Conservation (phyloP, 2,329 filamentous ascomycete species). For the Colletotrichum destructivum region DNA sequence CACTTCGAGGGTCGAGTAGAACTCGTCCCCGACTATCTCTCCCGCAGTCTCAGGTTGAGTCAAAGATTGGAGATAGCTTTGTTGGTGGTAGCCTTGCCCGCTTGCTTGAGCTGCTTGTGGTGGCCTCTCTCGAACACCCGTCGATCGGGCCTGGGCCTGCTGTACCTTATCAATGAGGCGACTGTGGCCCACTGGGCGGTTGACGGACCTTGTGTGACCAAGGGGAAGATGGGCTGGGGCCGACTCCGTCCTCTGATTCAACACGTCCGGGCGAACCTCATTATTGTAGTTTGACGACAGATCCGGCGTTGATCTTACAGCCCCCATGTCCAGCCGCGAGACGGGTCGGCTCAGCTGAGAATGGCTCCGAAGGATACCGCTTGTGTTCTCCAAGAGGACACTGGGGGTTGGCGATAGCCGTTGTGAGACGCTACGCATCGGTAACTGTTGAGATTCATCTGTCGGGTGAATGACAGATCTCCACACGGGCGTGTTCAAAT, state of each 20-base stretch:
- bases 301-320: not conserved
- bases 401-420: not conserved
- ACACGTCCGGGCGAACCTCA: not conserved
- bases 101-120: not conserved
- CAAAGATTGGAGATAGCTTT: not conserved
- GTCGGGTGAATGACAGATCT: not conserved
- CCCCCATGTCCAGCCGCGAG: not conserved
- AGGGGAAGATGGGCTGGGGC: not conserved
- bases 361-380: not conserved
- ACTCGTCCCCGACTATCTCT: not conserved
- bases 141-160: not conserved
- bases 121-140: not conserved
- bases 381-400: not conserved
- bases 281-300: not conserved
- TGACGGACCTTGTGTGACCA: not conserved
- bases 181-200: conserved; percentile 3
- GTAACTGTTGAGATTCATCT: not conserved
- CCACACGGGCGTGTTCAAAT: not conserved
- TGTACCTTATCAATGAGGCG: not conserved
- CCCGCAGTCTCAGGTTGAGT: not conserved
- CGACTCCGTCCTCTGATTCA: not conserved
- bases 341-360: not conserved
- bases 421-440: not conserved
- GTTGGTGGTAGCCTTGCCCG: not conserved
- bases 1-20: conserved; percentile 11